Percentiles rank a stretch among this genome's conserved stretches.
These are phyloP conservation scores for Allomyces macrogynus DNA, from an alignment of 192 early-diverging fungal species.

Conservation along the genomic window DNA sequence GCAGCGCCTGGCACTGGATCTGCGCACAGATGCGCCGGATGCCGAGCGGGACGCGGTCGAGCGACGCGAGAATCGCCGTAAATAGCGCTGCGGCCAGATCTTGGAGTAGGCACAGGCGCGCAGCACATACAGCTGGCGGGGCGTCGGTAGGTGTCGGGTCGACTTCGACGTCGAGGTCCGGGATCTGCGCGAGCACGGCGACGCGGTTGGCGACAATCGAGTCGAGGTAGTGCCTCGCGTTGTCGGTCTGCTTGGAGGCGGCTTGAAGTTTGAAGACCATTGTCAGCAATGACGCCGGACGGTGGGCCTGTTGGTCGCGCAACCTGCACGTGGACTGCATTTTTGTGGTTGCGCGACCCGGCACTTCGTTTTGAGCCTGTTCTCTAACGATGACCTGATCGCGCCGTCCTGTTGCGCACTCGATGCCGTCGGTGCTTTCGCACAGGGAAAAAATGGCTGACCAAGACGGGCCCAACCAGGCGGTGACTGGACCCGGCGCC, in stretches of 20 bases:
- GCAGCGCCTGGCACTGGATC: slow-evolving; percentile 74
- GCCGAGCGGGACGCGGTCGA: slow-evolving; percentile 77
- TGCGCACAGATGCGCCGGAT: slow-evolving; percentile 98
- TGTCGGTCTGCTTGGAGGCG: slow-evolving; percentile 78
- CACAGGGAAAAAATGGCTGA: no score
- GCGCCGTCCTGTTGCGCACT: no score
- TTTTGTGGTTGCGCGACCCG: no score
- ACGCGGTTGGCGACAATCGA: slow-evolving; percentile 58
- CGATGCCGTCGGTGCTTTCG: no score
- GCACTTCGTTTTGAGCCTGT: no score
- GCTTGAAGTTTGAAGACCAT: slow-evolving; percentile 99
- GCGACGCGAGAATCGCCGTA: slow-evolving; percentile 61
- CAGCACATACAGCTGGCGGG: slow-evolving; percentile 15
- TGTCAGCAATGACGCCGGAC: no score
- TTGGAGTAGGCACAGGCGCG: slow-evolving; percentile 57
- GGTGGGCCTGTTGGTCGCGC: no score
- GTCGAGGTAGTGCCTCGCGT: slow-evolving; percentile 74
- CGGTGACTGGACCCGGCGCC: no score
- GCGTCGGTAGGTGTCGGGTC: slow-evolving; percentile 41
- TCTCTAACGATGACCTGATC: no score
- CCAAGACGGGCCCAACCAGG: no score
- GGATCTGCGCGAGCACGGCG: slow-evolving; percentile 51
- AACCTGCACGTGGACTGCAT: no score
- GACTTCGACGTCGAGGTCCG: slow-evolving; percentile 80
- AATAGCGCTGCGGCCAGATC: slow-evolving; percentile 72